phyloP scores from a whole-genome alignment of 2,329 filamentous ascomycete genomes.

The Hortaea werneckii region DNA sequence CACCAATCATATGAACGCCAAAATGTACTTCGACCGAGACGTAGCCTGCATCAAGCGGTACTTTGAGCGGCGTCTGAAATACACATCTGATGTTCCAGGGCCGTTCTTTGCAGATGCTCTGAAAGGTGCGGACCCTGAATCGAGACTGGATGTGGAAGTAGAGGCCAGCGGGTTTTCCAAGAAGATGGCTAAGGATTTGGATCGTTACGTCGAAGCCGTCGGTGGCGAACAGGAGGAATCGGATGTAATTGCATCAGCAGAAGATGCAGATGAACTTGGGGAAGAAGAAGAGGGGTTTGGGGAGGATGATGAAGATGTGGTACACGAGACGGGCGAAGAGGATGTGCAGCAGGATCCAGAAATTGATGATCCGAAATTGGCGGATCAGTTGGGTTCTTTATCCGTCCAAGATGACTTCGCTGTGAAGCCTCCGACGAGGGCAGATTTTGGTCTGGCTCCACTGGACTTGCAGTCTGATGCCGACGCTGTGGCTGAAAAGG shows the following conservation, averaged over 20 bases:
- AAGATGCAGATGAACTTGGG: slow-evolving; percentile 16
- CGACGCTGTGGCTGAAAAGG: slow-evolving; percentile 20
- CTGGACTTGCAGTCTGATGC: slow-evolving; percentile 21
- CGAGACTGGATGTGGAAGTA: slow-evolving; percentile 73
- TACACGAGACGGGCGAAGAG: slow-evolving; percentile 4
- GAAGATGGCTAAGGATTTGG: slow-evolving; percentile 92
- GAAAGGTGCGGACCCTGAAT: slow-evolving; percentile 58
- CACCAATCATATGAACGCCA: slow-evolving; percentile 83
- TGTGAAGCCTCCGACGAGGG: slow-evolving; percentile 7
- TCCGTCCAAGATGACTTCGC: slow-evolving; percentile 8
- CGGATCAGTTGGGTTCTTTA: slow-evolving; percentile 14
- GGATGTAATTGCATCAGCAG: slow-evolving; percentile 28
- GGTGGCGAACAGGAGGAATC: slow-evolving; percentile 42
- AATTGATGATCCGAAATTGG: slow-evolving; percentile 14
- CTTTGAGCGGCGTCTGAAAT: slow-evolving; percentile 81
- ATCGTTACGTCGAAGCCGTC: slow-evolving; percentile 71
- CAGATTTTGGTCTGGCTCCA: slow-evolving; percentile 17
- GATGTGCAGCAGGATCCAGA: slow-evolving; percentile 8
- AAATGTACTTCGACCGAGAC: slow-evolving; percentile 96
- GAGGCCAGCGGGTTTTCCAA: slow-evolving; percentile 91
- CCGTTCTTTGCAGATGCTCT: slow-evolving; percentile 79
- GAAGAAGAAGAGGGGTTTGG: slow-evolving; percentile 7
- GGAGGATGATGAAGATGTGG: slow-evolving; percentile 6
- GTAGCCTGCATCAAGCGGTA: slow-evolving; percentile 93
- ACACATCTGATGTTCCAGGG: slow-evolving; percentile 68